A percentile compares a stretch with the other conserved stretches of the same genome.
These are phyloP conservation scores for Salmacisia buchloeana DNA, from an alignment of 1,284 basidiomycete genomes.

Conservation along the genomic window DNA sequence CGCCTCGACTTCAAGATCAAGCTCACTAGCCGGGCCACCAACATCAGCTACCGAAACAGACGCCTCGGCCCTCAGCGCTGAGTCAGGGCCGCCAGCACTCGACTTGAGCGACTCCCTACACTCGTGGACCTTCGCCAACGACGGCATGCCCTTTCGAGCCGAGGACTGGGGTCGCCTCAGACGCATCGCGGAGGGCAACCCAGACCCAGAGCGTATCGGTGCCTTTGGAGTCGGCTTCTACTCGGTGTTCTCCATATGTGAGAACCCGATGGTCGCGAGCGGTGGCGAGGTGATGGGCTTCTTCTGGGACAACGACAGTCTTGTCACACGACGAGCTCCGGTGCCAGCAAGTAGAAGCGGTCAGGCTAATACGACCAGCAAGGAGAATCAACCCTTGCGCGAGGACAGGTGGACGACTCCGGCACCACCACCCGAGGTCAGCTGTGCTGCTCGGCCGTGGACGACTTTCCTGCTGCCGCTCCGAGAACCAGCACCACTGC, in stretches of 20 bases:
- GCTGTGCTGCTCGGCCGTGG: slow-evolving; percentile 57
- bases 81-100: slow-evolving; percentile 22
- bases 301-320: slow-evolving; percentile 69
- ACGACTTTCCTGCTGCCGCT: slow-evolving; percentile 87
- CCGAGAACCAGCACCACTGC: slow-evolving; percentile 75
- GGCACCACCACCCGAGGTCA: slow-evolving; percentile 9
- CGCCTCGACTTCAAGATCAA: too few species aligned
- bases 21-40: too few species aligned
- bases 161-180: slow-evolving; percentile 49
- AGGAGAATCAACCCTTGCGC: neutral
- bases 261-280: slow-evolving; percentile 86
- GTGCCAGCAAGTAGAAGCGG: neutral
- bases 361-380: slow-evolving; percentile 12
- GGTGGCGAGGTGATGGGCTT: slow-evolving; percentile 83
- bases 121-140: slow-evolving; percentile 68
- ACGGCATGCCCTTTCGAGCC: slow-evolving; percentile 58
- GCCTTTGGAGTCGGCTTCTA: slow-evolving; percentile 56
- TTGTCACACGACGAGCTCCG: slow-evolving; percentile 34
- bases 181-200: slow-evolving; percentile 55
- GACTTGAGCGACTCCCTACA: slow-evolving; percentile 48
- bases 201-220: slow-evolving; percentile 57
- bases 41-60: neutral
- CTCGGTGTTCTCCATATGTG: slow-evolving; percentile 57
- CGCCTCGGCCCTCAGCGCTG: slow-evolving; percentile 4
- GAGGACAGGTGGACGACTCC: neutral